Conservation (phyloP, 108 stramenopile genomes). For the Craspedostauros australis region DNA sequence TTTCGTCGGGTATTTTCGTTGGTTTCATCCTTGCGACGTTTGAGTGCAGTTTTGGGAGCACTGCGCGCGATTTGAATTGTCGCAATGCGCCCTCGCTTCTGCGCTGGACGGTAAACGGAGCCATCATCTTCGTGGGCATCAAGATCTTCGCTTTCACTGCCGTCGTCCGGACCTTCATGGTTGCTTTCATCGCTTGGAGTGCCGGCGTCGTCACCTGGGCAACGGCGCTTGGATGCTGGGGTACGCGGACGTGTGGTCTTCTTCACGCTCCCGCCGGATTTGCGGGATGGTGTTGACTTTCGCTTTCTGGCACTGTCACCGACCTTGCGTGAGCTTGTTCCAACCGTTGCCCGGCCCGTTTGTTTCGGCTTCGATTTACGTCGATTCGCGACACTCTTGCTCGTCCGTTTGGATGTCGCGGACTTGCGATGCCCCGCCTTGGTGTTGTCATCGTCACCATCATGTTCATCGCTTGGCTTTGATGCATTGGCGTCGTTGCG, state of each 20-base stretch:
- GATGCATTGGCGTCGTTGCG: no score
- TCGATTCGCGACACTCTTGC: no score
- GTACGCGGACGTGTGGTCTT: not conserved
- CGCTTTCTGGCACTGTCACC: no score
- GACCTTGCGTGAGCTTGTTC: no score
- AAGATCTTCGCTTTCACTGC: not conserved
- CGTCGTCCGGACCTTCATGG: not conserved
- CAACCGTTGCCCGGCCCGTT: not conserved
- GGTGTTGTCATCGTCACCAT: not conserved
- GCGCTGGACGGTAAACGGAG: slow-evolving; percentile 6
- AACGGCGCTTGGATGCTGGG: not conserved
- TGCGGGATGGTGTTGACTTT: not conserved
- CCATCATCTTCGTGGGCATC: slow-evolving; percentile 16
- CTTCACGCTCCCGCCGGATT: not conserved
- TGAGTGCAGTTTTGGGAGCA: not conserved
- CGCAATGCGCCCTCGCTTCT: not conserved
- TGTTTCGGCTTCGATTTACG: slow-evolving; percentile 1
- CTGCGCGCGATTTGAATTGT: no score
- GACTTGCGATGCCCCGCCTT: not conserved
- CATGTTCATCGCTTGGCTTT: not conserved
- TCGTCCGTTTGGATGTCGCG: slow-evolving; percentile 1
- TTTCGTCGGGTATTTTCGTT: not conserved
- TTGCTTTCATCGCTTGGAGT: not conserved
- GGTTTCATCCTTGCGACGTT: not conserved
- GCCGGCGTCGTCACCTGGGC: not conserved